These are phyloP conservation scores for Acacia concinna DNA, from an alignment of 331 rosid genomes.

Conservation along the genomic window DNA sequence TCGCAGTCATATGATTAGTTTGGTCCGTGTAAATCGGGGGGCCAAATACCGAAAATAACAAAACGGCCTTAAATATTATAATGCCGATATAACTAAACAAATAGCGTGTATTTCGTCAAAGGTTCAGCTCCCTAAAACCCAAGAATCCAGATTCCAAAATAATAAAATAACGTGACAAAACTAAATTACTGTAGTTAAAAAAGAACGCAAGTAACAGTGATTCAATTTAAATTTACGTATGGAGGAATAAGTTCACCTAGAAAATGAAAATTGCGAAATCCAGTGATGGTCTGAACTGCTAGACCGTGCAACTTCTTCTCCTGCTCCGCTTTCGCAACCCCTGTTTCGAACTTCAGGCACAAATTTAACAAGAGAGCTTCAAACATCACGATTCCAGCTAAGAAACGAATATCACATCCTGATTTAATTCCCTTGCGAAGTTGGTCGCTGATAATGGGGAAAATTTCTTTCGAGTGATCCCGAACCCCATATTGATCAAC, in stretches of 20 bases:
- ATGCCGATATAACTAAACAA: constrained; percentile 5
- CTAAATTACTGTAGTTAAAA: constrained; percentile 6
- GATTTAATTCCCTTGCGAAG: constrained; percentile 36
- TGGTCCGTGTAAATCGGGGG: constrained; percentile 7
- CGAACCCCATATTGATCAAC: constrained; percentile 40
- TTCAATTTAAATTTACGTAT: not conserved
- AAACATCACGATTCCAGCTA: constrained; percentile 71
- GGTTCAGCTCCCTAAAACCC: constrained; percentile 17
- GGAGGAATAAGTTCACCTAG: constrained; percentile 47
- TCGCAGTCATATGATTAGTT: constrained; percentile 21
- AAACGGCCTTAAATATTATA: constrained; percentile 9
- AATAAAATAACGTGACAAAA: not conserved
- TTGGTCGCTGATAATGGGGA: constrained; percentile 53
- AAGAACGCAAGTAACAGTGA: not conserved
- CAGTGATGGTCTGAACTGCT: constrained; percentile 53
- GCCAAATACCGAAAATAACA: not conserved
- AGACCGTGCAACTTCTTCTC: constrained; percentile 48
- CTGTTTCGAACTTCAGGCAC: constrained; percentile 45
- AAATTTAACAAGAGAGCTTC: constrained; percentile 62
- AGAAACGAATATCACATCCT: constrained; percentile 47
- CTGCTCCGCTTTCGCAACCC: constrained; percentile 42
- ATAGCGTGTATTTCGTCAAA: constrained; percentile 16
- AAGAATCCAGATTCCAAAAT: constrained; percentile 1
- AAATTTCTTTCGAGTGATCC: constrained; percentile 48
- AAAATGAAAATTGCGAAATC: constrained; percentile 57